Conservation (phyloP, 2,329 filamentous ascomycete species). For the Talaromyces rugulosus region DNA sequence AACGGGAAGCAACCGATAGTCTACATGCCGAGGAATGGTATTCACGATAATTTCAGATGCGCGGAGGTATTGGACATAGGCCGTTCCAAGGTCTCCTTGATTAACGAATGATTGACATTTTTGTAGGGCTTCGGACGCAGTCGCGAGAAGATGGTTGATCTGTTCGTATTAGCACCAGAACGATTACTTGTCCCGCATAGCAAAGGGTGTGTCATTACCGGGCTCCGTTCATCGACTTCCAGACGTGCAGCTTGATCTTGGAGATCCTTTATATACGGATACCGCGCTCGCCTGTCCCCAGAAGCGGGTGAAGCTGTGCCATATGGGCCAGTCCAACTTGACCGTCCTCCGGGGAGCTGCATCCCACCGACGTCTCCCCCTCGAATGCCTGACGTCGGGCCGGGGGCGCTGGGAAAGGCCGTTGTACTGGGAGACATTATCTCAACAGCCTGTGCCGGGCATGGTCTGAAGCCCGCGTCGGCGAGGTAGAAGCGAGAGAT, state of each 20-base stretch:
- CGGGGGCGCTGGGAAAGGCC: slow-evolving; percentile 32
- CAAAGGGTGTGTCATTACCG: slow-evolving; percentile 20
- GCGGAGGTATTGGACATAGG: slow-evolving; percentile 78
- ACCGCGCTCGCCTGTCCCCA: slow-evolving; percentile 22
- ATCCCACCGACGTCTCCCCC: slow-evolving; percentile 24
- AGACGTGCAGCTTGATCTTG: slow-evolving; percentile 35
- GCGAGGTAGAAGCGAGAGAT: slow-evolving; percentile 1
- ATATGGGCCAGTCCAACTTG: slow-evolving; percentile 17
- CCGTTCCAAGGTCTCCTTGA: slow-evolving; percentile 57
- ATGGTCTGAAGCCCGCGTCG: slow-evolving; percentile 18
- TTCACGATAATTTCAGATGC: slow-evolving; percentile 76
- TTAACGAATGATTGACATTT: slow-evolving; percentile 29
- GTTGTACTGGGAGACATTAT: slow-evolving; percentile 38
- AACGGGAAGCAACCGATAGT: slow-evolving; percentile 62
- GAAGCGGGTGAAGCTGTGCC: slow-evolving; percentile 10
- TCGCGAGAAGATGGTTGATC: slow-evolving; percentile 31
- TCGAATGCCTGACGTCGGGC: slow-evolving; percentile 30
- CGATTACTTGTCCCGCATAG: slow-evolving; percentile 2
- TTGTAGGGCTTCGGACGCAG: slow-evolving; percentile 33
- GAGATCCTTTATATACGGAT: slow-evolving; percentile 38
- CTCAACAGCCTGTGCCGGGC: slow-evolving; percentile 17
- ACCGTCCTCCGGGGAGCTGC: slow-evolving; percentile 22
- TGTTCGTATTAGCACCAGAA: slow-evolving; percentile 21
- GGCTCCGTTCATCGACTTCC: slow-evolving; percentile 27
- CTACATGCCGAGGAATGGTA: slow-evolving; percentile 69